Percentiles rank a stretch among this genome's conserved stretches.
Conservation (phyloP, 257 asterid species). For the Asclepias syriaca region DNA sequence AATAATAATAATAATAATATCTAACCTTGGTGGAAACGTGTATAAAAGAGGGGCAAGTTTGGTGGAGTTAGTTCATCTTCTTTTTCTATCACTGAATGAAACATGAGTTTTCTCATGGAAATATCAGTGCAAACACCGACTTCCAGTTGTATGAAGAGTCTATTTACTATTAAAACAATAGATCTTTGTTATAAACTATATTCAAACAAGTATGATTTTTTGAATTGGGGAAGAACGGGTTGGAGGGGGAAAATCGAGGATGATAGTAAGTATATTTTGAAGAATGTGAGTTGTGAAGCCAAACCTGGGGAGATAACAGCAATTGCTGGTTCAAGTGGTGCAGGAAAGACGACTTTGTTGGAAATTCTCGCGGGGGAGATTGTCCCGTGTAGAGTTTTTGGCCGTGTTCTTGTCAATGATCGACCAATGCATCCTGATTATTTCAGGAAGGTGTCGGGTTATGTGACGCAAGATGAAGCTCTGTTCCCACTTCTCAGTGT, state of each 20-base stretch:
- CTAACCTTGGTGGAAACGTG: neutral
- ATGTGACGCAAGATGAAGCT: constrained; percentile 68
- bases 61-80: constrained; percentile 44
- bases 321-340: constrained; percentile 80
- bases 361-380: constrained; percentile 53
- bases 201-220: constrained; percentile 20
- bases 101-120: constrained; percentile 42
- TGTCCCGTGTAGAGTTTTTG: constrained; percentile 28
- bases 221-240: constrained; percentile 14
- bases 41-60: constrained; percentile 21
- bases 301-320: constrained; percentile 68
- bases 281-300: constrained; percentile 52
- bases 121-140: constrained; percentile 27
- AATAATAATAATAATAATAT: neutral
- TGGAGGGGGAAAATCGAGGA: constrained; percentile 12
- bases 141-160: constrained; percentile 24
- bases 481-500: constrained; percentile 75
- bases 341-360: constrained; percentile 73
- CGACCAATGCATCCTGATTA: constrained; percentile 33
- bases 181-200: constrained; percentile 45
- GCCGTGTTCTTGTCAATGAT: constrained; percentile 48
- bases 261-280: constrained; percentile 29
- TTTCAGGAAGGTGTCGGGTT: constrained; percentile 57
- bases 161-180: constrained; percentile 34
- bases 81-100: constrained; percentile 10